Base-by-base conservation (phyloP, 2,329 filamentous ascomycete genomes). In the Xylariaceae sp. region DNA sequence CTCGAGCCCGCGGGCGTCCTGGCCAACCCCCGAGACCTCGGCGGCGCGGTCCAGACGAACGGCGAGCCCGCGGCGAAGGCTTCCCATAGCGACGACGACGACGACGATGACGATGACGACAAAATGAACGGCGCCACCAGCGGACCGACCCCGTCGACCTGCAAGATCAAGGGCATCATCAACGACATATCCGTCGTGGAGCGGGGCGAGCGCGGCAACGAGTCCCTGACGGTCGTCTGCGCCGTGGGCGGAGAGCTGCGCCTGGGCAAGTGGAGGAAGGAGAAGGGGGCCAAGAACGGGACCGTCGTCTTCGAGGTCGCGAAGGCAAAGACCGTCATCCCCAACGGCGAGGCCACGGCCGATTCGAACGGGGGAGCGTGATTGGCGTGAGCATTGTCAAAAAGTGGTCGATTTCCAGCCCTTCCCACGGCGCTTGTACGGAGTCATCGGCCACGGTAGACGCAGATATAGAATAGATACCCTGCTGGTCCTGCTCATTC, bases 181-280 rank as follows among this genome's bases (percentile, higher is more conserved):
- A 98, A 96, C 53, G 88, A 85, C 47, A 80, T 98, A 38, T 77
- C 84, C 1, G 72, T 94, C 11, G 88, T 92, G 47, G 92, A 96
- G 58, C 72, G 85, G 13, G 87, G 88, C 3, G 81, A 87, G 13
- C 68, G 80, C 39, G 84, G 82, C 19, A 77, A 75, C 46, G 75
- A 83, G 36, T 88, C 88, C 1, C 60, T 95, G 2, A 90, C 85
- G 48, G 73, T 96, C 18, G 80, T 93, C 10, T 85, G 80, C n/a
- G 92, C 82, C 12, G 73, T 94, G 2, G 88, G 85, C 22, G 90
- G 84, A 52, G 86, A 95, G 60, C 83, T 89, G 58, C 75, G 87
- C 28, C 65, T 95, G 26, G 92, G 88, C 4, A 71, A 84, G 42
- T 96, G 88, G 88, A 80, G 80, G 60, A 71, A 71, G 37, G 58